phyloP scores from a whole-genome alignment of 495 filamentous ascomycete genomes.

The Corynascus novoguineensis region DNA sequence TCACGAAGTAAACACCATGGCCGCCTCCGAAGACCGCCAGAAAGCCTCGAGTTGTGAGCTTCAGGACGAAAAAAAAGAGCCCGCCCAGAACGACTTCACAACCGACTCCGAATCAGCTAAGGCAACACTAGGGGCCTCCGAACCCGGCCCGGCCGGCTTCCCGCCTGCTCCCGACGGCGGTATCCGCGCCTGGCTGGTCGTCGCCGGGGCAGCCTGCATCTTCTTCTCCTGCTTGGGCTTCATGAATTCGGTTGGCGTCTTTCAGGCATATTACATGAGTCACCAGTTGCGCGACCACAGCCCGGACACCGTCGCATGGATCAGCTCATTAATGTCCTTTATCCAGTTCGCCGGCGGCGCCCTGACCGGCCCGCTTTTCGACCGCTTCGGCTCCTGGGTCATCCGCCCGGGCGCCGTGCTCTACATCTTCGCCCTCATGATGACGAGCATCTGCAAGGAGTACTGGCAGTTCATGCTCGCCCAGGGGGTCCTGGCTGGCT shows the following conservation, averaged over 20 bases:
- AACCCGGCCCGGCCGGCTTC: neutral
- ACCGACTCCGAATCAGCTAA: conserved; percentile 6
- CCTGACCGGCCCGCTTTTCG: conserved; percentile 47
- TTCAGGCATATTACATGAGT: conserved; percentile 55
- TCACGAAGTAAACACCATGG: neutral
- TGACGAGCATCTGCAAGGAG: conserved; percentile 50
- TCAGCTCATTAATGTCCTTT: conserved; percentile 50
- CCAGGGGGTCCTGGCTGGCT: conserved; percentile 53
- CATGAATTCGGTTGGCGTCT: conserved; percentile 57
- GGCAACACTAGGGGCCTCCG: neutral
- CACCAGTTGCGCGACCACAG: conserved; percentile 44
- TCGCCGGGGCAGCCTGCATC: conserved; percentile 16
- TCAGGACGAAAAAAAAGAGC: neutral
- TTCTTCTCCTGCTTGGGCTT: conserved; percentile 56
- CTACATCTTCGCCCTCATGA: conserved; percentile 46
- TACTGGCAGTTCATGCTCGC: conserved; percentile 61
- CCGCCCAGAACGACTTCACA: neutral
- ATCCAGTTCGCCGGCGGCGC: conserved; percentile 43
- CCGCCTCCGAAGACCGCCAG: neutral
- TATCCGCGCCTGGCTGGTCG: conserved; percentile 24
- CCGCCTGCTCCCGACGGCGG: conserved; percentile 25
- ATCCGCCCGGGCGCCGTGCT: conserved; percentile 35
- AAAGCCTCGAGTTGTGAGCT: neutral
- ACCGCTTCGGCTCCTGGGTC: conserved; percentile 44
- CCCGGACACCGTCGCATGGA: conserved; percentile 54